These are phyloP conservation scores for Geotrichum macrosporum DNA, from an alignment of 1,139 yeast species.

Conservation along the genomic window DNA sequence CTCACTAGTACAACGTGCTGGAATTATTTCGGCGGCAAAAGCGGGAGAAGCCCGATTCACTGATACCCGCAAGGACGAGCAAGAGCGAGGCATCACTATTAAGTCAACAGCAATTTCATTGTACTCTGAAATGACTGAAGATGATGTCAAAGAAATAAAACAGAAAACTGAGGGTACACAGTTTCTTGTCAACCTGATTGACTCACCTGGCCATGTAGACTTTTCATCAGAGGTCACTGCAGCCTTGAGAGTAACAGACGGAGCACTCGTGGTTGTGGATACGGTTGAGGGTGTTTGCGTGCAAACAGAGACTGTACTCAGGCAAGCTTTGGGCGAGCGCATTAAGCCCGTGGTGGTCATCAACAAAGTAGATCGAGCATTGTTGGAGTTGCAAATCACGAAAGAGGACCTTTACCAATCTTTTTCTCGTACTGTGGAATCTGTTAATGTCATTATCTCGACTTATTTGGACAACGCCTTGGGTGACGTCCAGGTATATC, in stretches of 20 bases:
- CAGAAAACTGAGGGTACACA: conserved; percentile 94
- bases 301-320: conserved; percentile 98
- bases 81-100: conserved; percentile 99
- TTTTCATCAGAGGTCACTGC: conserved; percentile 99
- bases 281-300: conserved; percentile 99
- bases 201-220: conserved; percentile 99
- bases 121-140: conserved; percentile 84
- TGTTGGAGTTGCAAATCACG: conserved; percentile 96
- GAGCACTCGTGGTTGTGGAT: conserved; percentile 99
- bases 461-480: conserved; percentile 86
- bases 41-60: conserved; percentile 99
- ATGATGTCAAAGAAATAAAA: conserved; percentile 89
- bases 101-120: conserved; percentile 98
- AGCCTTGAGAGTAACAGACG: conserved; percentile 99
- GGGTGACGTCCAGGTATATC: conserved; percentile 98
- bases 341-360: conserved; percentile 97
- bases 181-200: conserved; percentile 96
- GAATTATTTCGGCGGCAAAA: conserved; percentile 99
- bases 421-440: conserved; percentile 97
- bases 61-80: conserved; percentile 99
- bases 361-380: conserved; percentile 99
- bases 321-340: conserved; percentile 99
- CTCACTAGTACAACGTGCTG: conserved; percentile 97
- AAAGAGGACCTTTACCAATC: conserved; percentile 99
- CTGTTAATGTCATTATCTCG: conserved; percentile 96